Percentiles rank a stretch among this genome's conserved stretches.
Evolutionary conservation across 164 flowering plant species (phyloP).

Genomic region (Annona squamosa): DNA sequence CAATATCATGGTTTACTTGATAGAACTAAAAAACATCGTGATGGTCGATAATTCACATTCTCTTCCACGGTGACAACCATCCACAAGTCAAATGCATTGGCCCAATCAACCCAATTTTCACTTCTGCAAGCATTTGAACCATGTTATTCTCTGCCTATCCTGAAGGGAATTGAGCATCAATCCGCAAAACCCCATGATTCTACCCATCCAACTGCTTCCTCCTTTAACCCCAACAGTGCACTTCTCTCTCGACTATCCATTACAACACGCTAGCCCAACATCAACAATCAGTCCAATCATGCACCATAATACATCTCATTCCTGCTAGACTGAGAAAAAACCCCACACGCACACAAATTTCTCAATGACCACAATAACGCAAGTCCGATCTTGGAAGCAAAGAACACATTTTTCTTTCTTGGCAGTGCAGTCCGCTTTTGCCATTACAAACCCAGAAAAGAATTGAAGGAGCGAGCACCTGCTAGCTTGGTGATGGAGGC

Average conservation of each 20-base stretch:
- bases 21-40: too few relatives aligned
- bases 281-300: neutral
- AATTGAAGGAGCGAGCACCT: conserved; percentile 29
- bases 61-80: too few relatives aligned
- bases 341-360: neutral
- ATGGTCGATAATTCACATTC: too few relatives aligned
- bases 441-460: neutral
- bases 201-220: neutral
- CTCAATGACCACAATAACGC: neutral
- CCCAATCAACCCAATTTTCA: too few relatives aligned
- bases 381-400: neutral
- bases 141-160: too few relatives aligned
- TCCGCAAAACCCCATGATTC: neutral
- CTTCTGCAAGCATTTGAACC: too few relatives aligned
- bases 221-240: neutral
- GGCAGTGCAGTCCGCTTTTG: neutral
- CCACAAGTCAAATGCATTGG: too few relatives aligned
- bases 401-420: neutral
- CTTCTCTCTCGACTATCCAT: neutral
- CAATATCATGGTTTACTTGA: too few relatives aligned
- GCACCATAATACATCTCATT: too few relatives aligned
- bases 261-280: neutral
- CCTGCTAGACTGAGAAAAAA: too few relatives aligned
- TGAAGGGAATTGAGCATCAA: neutral
- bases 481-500: conserved; percentile 82